phyloP scores from a whole-genome alignment of 2,329 filamentous ascomycete species.

The Monilinia laxa region DNA sequence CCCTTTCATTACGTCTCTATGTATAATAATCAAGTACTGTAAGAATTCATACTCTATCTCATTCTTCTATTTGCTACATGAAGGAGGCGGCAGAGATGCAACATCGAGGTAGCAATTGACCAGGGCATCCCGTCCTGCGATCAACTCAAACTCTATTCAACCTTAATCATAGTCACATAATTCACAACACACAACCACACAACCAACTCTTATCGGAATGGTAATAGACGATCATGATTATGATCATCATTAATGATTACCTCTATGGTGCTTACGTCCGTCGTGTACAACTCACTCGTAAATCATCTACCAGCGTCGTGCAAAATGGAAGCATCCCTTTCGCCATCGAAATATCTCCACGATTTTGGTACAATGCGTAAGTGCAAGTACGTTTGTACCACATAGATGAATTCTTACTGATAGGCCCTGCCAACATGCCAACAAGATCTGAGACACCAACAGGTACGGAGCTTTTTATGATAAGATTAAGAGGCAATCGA shows the following conservation, averaged over 20 bases:
- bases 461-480: constrained; percentile 10
- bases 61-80: not conserved
- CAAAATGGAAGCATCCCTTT: constrained; percentile 1
- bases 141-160: not conserved
- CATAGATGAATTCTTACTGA: not conserved
- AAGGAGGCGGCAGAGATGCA: constrained; percentile 10
- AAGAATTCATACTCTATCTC: not conserved
- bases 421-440: constrained; percentile 15
- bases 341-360: not conserved
- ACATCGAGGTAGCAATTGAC: constrained; percentile 8
- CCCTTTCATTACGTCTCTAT: not conserved
- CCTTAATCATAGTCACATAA: not conserved
- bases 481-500: constrained; percentile 4
- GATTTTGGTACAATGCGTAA: not conserved
- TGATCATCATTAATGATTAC: constrained; percentile 9
- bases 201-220: constrained; percentile 12
- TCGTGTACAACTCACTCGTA: constrained; percentile 1
- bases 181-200: not conserved
- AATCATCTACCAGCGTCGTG: constrained; percentile 11
- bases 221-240: not conserved
- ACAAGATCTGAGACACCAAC: constrained; percentile 20
- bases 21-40: constrained; percentile 1
- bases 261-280: constrained; percentile 13
- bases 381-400: not conserved
- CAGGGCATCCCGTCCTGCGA: constrained; percentile 2